These are phyloP conservation scores for Pyrus pyrifolia DNA, from an alignment of 306 rosid species.

Conservation along the genomic window DNA sequence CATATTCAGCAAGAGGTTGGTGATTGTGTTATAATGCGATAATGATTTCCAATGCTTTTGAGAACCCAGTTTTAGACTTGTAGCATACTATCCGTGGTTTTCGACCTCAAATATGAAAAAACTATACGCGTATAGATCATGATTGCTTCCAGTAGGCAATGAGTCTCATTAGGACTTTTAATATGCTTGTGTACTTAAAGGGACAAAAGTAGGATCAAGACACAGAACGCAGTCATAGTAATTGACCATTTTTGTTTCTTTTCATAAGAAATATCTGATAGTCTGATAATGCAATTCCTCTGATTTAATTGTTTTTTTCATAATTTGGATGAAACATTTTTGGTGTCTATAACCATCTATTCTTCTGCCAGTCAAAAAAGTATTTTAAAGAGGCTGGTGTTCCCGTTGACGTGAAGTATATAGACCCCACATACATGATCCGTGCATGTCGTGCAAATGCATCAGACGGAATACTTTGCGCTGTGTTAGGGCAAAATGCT, in stretches of 20 bases:
- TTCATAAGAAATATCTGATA: not conserved
- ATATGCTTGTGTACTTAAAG: not conserved
- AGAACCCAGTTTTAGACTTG: not conserved
- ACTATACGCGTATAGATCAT: not conserved
- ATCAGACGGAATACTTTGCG: constrained; percentile 92
- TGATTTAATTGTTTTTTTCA: not conserved
- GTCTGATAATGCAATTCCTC: not conserved
- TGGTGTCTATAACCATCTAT: not conserved
- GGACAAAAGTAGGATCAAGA: not conserved
- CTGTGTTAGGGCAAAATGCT: constrained; percentile 97
- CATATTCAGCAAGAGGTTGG: constrained; percentile 94
- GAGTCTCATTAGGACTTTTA: not conserved
- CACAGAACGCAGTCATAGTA: too few species aligned
- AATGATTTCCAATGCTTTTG: not conserved
- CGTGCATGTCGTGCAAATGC: constrained; percentile 97
- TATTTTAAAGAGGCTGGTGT: constrained; percentile 61
- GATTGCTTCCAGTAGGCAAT: not conserved
- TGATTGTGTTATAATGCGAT: constrained; percentile 12
- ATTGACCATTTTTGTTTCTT: not conserved
- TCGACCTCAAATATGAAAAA: not conserved
- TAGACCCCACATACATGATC: constrained; percentile 97
- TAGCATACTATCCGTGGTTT: not conserved
- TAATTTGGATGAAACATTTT: not conserved
- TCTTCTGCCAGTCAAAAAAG: constrained; percentile 57
- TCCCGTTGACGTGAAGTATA: constrained; percentile 89